Percentiles rank a stretch among this genome's conserved stretches.
These are phyloP conservation scores for Globisporangium okanoganense DNA, from an alignment of 352 stramenopile genomes.

Conservation along the genomic window DNA sequence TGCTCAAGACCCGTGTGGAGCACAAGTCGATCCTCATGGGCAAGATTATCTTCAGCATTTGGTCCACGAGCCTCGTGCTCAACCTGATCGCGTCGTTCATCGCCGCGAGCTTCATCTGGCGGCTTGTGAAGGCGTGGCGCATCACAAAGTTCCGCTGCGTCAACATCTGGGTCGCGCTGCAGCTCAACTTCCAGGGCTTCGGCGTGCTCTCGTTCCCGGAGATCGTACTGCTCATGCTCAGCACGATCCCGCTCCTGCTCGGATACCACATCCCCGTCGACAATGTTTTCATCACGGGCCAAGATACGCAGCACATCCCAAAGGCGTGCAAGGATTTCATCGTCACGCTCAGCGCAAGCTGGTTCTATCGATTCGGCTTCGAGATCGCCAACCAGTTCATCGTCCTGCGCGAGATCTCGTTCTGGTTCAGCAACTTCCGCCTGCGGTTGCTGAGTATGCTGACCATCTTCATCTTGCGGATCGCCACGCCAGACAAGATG, in stretches of 20 bases:
- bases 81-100: conserved; percentile 29
- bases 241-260: conserved; percentile 23
- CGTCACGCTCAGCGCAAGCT: conserved; percentile 22
- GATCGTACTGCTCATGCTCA: conserved; percentile 27
- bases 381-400: conserved; percentile 25
- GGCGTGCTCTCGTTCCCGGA: conserved; percentile 26
- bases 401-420: conserved; percentile 13
- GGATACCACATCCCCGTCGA: conserved; percentile 29
- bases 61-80: conserved; percentile 36
- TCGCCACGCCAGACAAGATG: conserved; percentile 17
- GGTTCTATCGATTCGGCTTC: conserved; percentile 29
- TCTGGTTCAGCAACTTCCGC: conserved; percentile 22
- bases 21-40: conserved; percentile 24
- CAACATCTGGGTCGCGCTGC: conserved; percentile 26
- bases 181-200: conserved; percentile 36
- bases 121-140: conserved; percentile 20
- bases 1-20: conserved; percentile 16
- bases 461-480: conserved; percentile 17
- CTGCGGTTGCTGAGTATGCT: conserved; percentile 9
- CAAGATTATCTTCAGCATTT: conserved; percentile 34
- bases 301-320: conserved; percentile 7
- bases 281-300: conserved; percentile 24
- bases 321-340: conserved; percentile 26
- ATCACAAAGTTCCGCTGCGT: conserved; percentile 23
- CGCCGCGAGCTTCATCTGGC: conserved; percentile 19